Conservation (phyloP, 73 alveolate species). For the Symbiodinium natans region DNA sequence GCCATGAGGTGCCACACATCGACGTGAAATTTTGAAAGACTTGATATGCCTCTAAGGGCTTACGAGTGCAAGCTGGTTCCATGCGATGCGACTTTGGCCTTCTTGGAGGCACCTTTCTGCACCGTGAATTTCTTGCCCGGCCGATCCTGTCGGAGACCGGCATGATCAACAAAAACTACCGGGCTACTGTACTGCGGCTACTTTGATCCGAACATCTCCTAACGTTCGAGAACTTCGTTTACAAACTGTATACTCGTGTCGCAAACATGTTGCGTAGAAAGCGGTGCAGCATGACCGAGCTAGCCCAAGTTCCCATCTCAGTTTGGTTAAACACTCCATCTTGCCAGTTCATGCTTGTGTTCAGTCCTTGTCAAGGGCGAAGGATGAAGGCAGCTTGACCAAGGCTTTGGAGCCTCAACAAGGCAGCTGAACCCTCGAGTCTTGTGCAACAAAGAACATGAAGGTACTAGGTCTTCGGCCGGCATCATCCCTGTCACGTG, state of each 20-base stretch:
- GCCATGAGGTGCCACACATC: background rate
- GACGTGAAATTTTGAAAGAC: background rate
- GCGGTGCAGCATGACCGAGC: too few relatives aligned
- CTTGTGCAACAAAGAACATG: too few relatives aligned
- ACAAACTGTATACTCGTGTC: too few relatives aligned
- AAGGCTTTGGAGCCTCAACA: background rate
- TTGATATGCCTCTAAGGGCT: background rate
- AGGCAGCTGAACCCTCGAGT: background rate
- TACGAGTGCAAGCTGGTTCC: background rate
- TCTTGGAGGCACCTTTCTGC: background rate
- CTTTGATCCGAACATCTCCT: too few relatives aligned
- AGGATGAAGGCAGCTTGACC: background rate
- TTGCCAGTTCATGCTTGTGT: background rate
- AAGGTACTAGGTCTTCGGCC: too few relatives aligned
- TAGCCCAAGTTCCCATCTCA: too few relatives aligned
- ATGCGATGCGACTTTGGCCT: background rate
- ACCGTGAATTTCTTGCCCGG: background rate
- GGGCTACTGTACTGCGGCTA: too few relatives aligned
- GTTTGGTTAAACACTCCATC: too few relatives aligned
- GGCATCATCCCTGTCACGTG: too few relatives aligned
- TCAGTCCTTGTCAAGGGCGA: background rate
- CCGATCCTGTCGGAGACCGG: constrained; percentile 8
- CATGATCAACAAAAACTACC: too few relatives aligned
- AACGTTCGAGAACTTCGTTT: too few relatives aligned
- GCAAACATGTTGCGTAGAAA: too few relatives aligned